Percentiles rank a stretch among this genome's conserved stretches.
phyloP scores from a whole-genome alignment of 345 rosid species.

The Bretschneidera sinensis region DNA sequence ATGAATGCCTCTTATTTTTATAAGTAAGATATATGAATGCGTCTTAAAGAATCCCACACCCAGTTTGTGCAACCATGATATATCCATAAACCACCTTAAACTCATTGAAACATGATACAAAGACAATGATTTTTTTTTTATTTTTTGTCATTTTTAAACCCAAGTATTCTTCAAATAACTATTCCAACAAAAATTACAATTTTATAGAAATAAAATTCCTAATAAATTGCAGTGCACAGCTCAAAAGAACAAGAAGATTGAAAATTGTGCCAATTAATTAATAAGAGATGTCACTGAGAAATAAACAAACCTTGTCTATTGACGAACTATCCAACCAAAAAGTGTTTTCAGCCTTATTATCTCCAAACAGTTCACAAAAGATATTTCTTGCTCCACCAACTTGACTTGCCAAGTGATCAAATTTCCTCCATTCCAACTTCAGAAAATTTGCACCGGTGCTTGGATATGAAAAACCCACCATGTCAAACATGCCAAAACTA shows the following conservation, averaged over 20 bases:
- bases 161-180: too few species aligned
- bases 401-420: constrained; percentile 45
- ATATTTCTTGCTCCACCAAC: constrained; percentile 80
- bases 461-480: constrained; percentile 28
- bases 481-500: constrained; percentile 27
- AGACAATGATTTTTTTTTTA: too few species aligned
- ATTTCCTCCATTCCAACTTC: constrained; percentile 77
- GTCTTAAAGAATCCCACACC: too few species aligned
- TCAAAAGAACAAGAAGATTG: background rate
- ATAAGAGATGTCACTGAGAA: constrained; percentile 6
- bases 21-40: too few species aligned
- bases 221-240: background rate
- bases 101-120: too few species aligned
- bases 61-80: too few species aligned
- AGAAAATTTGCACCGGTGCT: constrained; percentile 32
- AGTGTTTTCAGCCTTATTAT: constrained; percentile 49
- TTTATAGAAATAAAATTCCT: background rate
- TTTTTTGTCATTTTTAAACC: too few species aligned
- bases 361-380: constrained; percentile 59
- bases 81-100: too few species aligned
- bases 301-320: constrained; percentile 63
- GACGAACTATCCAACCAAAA: constrained; percentile 99
- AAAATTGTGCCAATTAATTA: background rate
- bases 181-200: background rate
- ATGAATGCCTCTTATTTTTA: too few species aligned